phyloP scores from a whole-genome alignment of 2,329 filamentous ascomycete genomes.

The Aureobasidium sp. region DNA sequence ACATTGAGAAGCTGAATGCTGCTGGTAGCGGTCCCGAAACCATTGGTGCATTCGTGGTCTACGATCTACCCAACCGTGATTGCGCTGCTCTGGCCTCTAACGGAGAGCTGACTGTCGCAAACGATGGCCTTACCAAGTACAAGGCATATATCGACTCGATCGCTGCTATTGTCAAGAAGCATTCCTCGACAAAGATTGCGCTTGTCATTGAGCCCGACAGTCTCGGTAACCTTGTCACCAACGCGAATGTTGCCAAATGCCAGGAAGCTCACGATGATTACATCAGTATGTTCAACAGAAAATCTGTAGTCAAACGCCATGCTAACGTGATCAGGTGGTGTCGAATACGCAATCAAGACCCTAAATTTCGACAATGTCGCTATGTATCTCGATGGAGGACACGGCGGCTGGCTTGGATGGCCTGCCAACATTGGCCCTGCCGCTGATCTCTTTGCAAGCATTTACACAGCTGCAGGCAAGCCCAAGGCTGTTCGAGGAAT shows the following conservation, averaged over 20 bases:
- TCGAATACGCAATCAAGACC: slow-evolving; percentile 49
- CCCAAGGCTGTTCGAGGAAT: slow-evolving; percentile 46
- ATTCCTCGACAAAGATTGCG: slow-evolving; percentile 47
- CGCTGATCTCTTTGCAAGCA: slow-evolving; percentile 40
- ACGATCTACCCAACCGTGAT: slow-evolving; percentile 57
- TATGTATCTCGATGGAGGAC: slow-evolving; percentile 58
- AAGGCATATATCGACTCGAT: slow-evolving; percentile 37
- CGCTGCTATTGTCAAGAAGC: slow-evolving; percentile 44
- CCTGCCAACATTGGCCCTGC: slow-evolving; percentile 48
- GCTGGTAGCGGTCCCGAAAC: slow-evolving; percentile 40
- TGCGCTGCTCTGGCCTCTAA: slow-evolving; percentile 58
- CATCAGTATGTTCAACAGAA: slow-evolving; percentile 31
- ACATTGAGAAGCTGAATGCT: slow-evolving; percentile 42
- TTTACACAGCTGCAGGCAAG: slow-evolving; percentile 42
- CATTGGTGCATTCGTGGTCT: slow-evolving; percentile 51
- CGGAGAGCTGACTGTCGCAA: slow-evolving; percentile 52
- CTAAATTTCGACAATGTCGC: slow-evolving; percentile 56
- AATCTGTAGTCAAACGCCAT: no score
- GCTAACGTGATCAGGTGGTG: slow-evolving; percentile 25
- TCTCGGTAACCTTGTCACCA: slow-evolving; percentile 57
- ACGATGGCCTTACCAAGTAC: slow-evolving; percentile 45
- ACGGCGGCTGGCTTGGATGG: slow-evolving; percentile 60
- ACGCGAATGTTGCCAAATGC: slow-evolving; percentile 49
- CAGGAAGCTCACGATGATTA: slow-evolving; percentile 48
- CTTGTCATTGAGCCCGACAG: slow-evolving; percentile 54